Base-by-base conservation (phyloP, 306 rosid species). In the Gastrolobium bilobum region DNA sequence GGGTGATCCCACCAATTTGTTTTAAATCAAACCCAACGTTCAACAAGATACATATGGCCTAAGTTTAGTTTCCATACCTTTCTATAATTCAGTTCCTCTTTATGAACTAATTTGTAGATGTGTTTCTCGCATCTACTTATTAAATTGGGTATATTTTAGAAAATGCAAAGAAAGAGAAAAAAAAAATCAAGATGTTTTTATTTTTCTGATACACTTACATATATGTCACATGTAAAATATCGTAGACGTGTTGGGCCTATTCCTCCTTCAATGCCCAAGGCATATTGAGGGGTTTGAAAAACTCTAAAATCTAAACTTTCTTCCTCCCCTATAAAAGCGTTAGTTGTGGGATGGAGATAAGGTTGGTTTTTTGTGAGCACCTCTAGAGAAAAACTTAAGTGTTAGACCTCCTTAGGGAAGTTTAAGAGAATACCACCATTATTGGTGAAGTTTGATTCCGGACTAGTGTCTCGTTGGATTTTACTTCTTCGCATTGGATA, bases 1-100 rank as follows among this genome's bases (percentile, higher is more conserved):
- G 34, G 43, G 70, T 2, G 63, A 71, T 71, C 82, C 86, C 69
- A 82, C 74, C 57, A 46, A 46, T 47, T 70, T 46, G 64, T 31
- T 81, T 73, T 72, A 61, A 35, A 59, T 20, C 78, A 61, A 51
- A 29, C 7, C 11, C 52, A 10, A 57, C 69, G 2, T 46, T 74
- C 47, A 38, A 74, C 64, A 56, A 73, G 1, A 20, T 46, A 52
- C 60, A 20, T 20, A 20, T 26, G 68, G 63, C 80, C 80, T 26
- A 56, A 15, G 70, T 31, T 30, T 43, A 50, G 31, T 10, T 11
- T 37, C 15, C 47, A 13, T 5, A 30, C 29, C 46, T 29, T 3
- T 74, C 11, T 33, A 61, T 47, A 9, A 3, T 60, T 34, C n/a
- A 46, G 4, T 2, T 75, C 8, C 48, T 15, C 69, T 33, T 33